A percentile compares a stretch with the other conserved stretches of the same genome.
phyloP scores from a whole-genome alignment of 2,329 filamentous ascomycete genomes.

The Venturia aucupariae region DNA sequence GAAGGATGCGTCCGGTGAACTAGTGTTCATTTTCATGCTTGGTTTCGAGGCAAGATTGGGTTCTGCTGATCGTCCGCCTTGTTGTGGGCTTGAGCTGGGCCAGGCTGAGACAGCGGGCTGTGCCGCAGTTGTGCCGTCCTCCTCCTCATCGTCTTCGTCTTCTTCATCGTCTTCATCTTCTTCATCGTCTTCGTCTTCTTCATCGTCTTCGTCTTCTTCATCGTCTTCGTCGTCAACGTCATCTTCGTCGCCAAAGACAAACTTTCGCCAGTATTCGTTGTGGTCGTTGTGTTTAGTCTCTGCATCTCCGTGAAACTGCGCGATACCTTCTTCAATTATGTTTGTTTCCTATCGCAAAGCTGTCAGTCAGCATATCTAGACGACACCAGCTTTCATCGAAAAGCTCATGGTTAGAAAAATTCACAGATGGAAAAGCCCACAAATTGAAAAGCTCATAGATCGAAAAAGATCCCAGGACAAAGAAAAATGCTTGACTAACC shows the following conservation, averaged over 20 bases:
- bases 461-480: no score
- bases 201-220: no score
- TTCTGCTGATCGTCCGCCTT: neutral
- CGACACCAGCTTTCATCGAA: no score
- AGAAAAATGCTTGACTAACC: neutral
- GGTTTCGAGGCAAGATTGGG: neutral
- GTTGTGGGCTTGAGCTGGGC: neutral
- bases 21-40: neutral
- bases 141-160: conserved; percentile 6
- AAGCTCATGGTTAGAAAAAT: no score
- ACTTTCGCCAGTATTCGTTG: conserved; percentile 24
- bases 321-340: neutral
- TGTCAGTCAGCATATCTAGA: neutral
- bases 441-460: neutral
- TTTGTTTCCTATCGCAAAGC: neutral
- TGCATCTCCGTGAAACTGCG: neutral
- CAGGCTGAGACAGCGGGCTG: neutral
- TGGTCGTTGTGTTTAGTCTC: neutral
- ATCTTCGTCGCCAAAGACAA: conserved; percentile 23
- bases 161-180: neutral
- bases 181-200: no score
- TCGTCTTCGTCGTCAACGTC: conserved; percentile 15
- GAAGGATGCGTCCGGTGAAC: neutral
- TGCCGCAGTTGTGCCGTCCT: neutral
- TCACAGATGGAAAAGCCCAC: neutral